A percentile compares a stretch with the other conserved stretches of the same genome.
Conservation (phyloP, 805 yeast genomes). For the Candida odintsovae region DNA sequence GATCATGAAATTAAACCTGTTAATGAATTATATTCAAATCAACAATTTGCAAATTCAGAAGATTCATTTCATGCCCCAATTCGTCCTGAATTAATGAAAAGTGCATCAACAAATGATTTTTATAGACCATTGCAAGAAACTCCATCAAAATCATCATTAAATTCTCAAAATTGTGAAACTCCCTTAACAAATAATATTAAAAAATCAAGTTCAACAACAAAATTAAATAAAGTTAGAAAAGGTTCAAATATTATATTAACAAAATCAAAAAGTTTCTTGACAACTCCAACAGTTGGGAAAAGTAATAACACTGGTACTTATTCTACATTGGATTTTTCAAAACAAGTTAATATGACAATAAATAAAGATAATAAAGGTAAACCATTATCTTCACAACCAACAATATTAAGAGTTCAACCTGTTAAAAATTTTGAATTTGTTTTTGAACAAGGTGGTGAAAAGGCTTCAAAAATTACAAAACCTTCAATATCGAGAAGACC, state of each 20-base stretch:
- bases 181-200: constrained; percentile 5
- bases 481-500: constrained; percentile 14
- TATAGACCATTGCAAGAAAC: neutral
- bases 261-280: constrained; percentile 21
- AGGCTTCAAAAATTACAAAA: constrained; percentile 1
- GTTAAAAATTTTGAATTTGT: constrained; percentile 22
- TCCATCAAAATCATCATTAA: neutral
- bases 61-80: neutral
- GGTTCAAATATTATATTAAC: constrained; percentile 12
- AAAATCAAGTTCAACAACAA: constrained; percentile 19
- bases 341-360: constrained; percentile 1
- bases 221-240: constrained; percentile 18
- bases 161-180: neutral
- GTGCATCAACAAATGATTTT: neutral
- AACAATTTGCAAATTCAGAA: neutral
- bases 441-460: constrained; percentile 15
- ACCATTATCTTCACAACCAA: neutral
- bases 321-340: constrained; percentile 23
- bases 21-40: neutral
- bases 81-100: neutral
- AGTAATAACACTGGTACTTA: constrained; percentile 6
- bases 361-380: neutral
- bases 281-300: constrained; percentile 2
- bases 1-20: neutral
- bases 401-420: constrained; percentile 8